These are phyloP conservation scores for Leptomonas pyrrhocoris DNA, from an alignment of 208 protist species.

Conservation along the genomic window DNA sequence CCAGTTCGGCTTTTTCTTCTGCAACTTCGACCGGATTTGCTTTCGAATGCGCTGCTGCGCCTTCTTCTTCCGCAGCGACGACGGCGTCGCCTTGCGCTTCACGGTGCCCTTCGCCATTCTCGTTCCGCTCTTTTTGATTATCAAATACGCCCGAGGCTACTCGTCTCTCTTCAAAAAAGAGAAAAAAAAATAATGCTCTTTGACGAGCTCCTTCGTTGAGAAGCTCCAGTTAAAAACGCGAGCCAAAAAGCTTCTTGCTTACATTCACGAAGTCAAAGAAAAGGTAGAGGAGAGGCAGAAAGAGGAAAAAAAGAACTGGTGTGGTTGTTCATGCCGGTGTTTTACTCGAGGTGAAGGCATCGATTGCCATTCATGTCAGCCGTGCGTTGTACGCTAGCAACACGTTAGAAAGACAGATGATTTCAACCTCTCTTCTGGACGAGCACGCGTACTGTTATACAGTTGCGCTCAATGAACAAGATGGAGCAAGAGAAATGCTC, in stretches of 20 bases:
- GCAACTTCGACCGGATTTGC: conserved; percentile 71
- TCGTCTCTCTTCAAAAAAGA: background rate
- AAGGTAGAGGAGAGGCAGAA: background rate
- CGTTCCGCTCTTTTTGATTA: conserved; percentile 5
- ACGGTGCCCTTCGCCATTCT: conserved; percentile 76
- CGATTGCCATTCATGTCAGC: no score
- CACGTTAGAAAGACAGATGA: no score
- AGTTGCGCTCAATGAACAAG: no score
- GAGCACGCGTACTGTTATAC: no score
- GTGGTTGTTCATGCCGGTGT: no score
- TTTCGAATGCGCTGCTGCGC: conserved; percentile 90
- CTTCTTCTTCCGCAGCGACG: conserved; percentile 85
- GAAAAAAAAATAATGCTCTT: background rate
- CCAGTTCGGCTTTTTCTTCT: conserved; percentile 84
- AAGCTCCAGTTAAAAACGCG: background rate
- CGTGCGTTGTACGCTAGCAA: no score
- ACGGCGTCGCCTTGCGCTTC: conserved; percentile 84
- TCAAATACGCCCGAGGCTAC: background rate
- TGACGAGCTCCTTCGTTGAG: no score
- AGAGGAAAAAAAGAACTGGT: background rate
- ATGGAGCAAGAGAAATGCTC: no score
- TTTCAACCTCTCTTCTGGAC: no score
- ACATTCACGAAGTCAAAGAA: background rate
- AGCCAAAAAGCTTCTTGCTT: no score
- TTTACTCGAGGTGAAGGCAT: no score